Percentiles rank a stretch among this genome's conserved stretches.
These are phyloP conservation scores for Tetrapisispora namnaoensis DNA, from an alignment of 805 yeast genomes.

Conservation along the genomic window DNA sequence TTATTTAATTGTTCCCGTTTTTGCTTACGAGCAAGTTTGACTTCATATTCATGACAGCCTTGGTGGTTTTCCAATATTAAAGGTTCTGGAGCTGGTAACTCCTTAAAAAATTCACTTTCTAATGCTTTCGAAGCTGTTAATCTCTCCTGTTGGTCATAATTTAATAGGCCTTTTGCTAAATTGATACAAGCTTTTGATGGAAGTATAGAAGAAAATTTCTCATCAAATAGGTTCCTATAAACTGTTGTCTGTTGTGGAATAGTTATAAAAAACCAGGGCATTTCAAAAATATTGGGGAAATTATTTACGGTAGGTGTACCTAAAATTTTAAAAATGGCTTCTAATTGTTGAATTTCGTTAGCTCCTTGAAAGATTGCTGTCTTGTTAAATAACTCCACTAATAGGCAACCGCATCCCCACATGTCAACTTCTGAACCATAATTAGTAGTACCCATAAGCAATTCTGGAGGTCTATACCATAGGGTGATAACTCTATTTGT, in stretches of 20 bases:
- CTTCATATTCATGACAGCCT: slow-evolving; percentile 95
- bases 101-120: slow-evolving; percentile 57
- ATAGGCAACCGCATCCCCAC: slow-evolving; percentile 94
- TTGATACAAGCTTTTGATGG: slow-evolving; percentile 49
- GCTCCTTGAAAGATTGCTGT: slow-evolving; percentile 76
- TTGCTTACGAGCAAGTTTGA: slow-evolving; percentile 52
- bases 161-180: slow-evolving; percentile 52
- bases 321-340: slow-evolving; percentile 68
- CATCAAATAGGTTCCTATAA: slow-evolving; percentile 27
- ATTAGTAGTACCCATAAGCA: slow-evolving; percentile 79
- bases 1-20: slow-evolving; percentile 5
- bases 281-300: slow-evolving; percentile 70
- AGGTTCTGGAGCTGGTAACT: slow-evolving; percentile 56
- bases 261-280: slow-evolving; percentile 91
- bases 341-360: slow-evolving; percentile 79
- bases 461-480: slow-evolving; percentile 97
- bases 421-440: slow-evolving; percentile 88
- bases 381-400: slow-evolving; percentile 70
- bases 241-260: slow-evolving; percentile 36
- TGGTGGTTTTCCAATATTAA: slow-evolving; percentile 45
- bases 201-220: slow-evolving; percentile 32
- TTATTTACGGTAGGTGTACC: slow-evolving; percentile 68
- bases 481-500: slow-evolving; percentile 92
- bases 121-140: slow-evolving; percentile 63
- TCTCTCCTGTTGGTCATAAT: slow-evolving; percentile 60